Evolutionary conservation across 768 basidiomycete species (phyloP).

Genomic region (Pleurotus platypus): DNA sequence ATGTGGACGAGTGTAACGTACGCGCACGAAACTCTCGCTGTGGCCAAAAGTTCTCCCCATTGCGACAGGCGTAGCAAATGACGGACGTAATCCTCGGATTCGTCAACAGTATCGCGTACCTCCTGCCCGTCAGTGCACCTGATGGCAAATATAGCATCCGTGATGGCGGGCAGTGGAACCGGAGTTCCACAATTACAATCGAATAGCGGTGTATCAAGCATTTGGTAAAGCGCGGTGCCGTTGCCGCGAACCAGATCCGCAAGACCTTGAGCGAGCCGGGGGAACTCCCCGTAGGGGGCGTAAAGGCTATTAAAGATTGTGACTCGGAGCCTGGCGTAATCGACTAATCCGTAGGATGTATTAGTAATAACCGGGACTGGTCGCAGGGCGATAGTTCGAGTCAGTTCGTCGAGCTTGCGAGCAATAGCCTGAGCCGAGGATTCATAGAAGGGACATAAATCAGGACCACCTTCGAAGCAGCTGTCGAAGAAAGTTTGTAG

Average conservation of each 20-base stretch:
- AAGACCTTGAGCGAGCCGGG: slow-evolving; percentile 15
- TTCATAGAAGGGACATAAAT: slow-evolving; percentile 18
- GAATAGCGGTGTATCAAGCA: background rate
- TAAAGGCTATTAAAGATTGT: slow-evolving; percentile 19
- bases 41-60: slow-evolving; percentile 16
- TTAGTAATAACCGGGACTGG: slow-evolving; percentile 17
- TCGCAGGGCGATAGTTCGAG: slow-evolving; percentile 8
- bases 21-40: slow-evolving; percentile 14
- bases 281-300: slow-evolving; percentile 15
- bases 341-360: slow-evolving; percentile 18
- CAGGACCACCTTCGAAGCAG: slow-evolving; percentile 17
- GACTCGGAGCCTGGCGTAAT: slow-evolving; percentile 14
- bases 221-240: slow-evolving; percentile 12
- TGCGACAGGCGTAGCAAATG: slow-evolving; percentile 9
- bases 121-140: slow-evolving; percentile 16
- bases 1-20: slow-evolving; percentile 5
- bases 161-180: background rate
- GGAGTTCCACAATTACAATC: background rate
- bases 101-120: slow-evolving; percentile 13
- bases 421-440: slow-evolving; percentile 13
- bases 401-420: slow-evolving; percentile 12
- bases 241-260: slow-evolving; percentile 21
- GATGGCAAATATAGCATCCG: slow-evolving; percentile 13
- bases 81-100: slow-evolving; percentile 8
- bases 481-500: slow-evolving; percentile 17